Evolutionary conservation across 306 rosid species (phyloP).

Genomic region (Canavalia gladiata): DNA sequence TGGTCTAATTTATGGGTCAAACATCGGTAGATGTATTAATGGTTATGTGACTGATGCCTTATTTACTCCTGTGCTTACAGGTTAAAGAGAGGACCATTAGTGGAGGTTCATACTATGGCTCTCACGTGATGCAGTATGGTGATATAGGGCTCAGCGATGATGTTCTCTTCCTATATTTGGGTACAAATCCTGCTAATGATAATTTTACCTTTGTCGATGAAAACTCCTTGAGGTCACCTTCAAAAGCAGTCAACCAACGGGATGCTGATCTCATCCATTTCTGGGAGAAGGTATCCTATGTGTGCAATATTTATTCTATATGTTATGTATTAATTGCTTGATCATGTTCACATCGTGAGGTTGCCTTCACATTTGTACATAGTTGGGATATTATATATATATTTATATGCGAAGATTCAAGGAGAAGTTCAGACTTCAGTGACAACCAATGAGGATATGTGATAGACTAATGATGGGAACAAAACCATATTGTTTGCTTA

Average conservation of each 20-base stretch:
- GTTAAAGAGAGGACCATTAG: slow-evolving; percentile 78
- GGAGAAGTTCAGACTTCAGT: too few species aligned
- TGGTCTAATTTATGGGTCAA: slow-evolving; percentile 21
- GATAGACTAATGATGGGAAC: too few species aligned
- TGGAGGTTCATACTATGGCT: slow-evolving; percentile 66
- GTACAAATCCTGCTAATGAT: slow-evolving; percentile 95
- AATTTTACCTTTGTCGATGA: slow-evolving; percentile 73
- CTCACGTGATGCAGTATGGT: slow-evolving; percentile 99
- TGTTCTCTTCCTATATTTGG: slow-evolving; percentile 66
- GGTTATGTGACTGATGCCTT: slow-evolving; percentile 17
- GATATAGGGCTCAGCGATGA: slow-evolving; percentile 63
- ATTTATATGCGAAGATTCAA: too few species aligned
- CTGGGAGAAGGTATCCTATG: slow-evolving; percentile 82
- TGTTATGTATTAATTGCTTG: not conserved
- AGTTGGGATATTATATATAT: too few species aligned
- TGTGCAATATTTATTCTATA: not conserved
- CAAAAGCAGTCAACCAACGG: slow-evolving; percentile 81
- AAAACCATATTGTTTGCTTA: too few species aligned
- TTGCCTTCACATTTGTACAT: too few species aligned
- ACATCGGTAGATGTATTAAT: slow-evolving; percentile 23
- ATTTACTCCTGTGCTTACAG: slow-evolving; percentile 53
- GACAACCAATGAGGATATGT: too few species aligned
- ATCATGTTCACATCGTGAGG: too few species aligned
- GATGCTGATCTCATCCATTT: slow-evolving; percentile 98
- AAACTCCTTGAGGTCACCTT: slow-evolving; percentile 69